These are phyloP conservation scores for Ramaria sp. DNA, from an alignment of 768 basidiomycete species.

Conservation along the genomic window DNA sequence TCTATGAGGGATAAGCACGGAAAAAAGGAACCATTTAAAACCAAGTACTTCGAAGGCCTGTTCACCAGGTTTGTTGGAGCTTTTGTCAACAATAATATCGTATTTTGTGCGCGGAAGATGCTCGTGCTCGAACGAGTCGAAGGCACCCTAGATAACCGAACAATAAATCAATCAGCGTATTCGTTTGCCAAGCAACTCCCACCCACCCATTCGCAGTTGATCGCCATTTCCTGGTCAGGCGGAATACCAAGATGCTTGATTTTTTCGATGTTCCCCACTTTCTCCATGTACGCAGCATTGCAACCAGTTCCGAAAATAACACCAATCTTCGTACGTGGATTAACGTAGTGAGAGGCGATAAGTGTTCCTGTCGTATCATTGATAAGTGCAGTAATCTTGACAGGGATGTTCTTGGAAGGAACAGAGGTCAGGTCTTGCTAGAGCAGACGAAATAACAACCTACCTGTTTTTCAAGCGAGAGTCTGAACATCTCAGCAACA, in stretches of 20 bases:
- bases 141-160: constrained; percentile 60
- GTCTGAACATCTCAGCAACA: constrained; percentile 87
- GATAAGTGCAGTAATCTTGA: constrained; percentile 77
- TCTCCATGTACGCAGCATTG: constrained; percentile 98
- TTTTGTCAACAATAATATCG: constrained; percentile 83
- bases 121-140: constrained; percentile 92
- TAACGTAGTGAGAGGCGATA: constrained; percentile 94
- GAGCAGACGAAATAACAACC: constrained; percentile 17
- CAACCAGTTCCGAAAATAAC: constrained; percentile 98
- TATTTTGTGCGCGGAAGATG: constrained; percentile 94
- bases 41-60: constrained; percentile 76
- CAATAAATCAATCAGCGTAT: not conserved
- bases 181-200: not conserved
- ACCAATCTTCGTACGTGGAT: constrained; percentile 82
- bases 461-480: constrained; percentile 69
- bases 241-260: constrained; percentile 65
- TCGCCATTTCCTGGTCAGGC: constrained; percentile 65
- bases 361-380: constrained; percentile 98
- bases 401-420: constrained; percentile 60
- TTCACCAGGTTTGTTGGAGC: constrained; percentile 93
- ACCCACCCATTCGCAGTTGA: constrained; percentile 94
- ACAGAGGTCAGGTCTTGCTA: not conserved
- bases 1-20: constrained; percentile 33
- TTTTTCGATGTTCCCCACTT: constrained; percentile 76
- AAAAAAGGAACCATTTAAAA: not conserved